Percentiles rank a stretch among this genome's conserved stretches.
These are phyloP conservation scores for Crithidia thermophila DNA, from an alignment of 208 protist genomes.

Conservation along the genomic window DNA sequence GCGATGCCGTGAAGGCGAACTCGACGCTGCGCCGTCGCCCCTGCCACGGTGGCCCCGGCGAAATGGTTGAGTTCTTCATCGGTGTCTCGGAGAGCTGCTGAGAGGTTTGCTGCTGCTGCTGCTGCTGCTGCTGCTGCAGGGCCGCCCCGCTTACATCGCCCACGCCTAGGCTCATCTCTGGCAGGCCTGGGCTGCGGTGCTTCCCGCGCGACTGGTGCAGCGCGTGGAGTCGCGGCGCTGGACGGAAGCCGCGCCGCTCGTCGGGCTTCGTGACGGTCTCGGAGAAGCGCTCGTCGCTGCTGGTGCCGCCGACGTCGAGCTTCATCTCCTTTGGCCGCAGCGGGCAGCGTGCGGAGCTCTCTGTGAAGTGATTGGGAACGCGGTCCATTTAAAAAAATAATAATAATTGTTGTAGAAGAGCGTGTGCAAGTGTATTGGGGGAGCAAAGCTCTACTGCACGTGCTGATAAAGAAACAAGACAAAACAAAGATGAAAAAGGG, in stretches of 20 bases:
- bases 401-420: not conserved
- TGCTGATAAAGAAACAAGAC: no score
- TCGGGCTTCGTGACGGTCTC: slow-evolving; percentile 17
- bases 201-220: slow-evolving; percentile 7
- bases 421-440: not conserved
- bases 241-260: slow-evolving; percentile 35
- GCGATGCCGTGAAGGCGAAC: slow-evolving; percentile 16
- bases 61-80: slow-evolving; percentile 10
- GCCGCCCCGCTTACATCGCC: not conserved
- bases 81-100: slow-evolving; percentile 1
- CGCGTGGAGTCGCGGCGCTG: slow-evolving; percentile 18
- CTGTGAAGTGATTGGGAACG: slow-evolving; percentile 3
- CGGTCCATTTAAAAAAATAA: slow-evolving; percentile 14
- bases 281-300: slow-evolving; percentile 27
- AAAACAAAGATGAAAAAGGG: no score
- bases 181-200: not conserved
- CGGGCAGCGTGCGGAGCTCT: slow-evolving; percentile 27
- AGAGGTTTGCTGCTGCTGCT: not conserved
- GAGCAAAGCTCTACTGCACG: no score
- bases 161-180: no score
- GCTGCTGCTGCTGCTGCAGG: not conserved
- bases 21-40: slow-evolving; percentile 4
- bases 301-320: slow-evolving; percentile 29
- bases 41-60: not conserved
- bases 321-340: slow-evolving; percentile 70